A percentile compares a stretch with the other conserved stretches of the same genome.
Evolutionary conservation across 768 basidiomycete species (phyloP).

Genomic region (Lactarius deliciosus): DNA sequence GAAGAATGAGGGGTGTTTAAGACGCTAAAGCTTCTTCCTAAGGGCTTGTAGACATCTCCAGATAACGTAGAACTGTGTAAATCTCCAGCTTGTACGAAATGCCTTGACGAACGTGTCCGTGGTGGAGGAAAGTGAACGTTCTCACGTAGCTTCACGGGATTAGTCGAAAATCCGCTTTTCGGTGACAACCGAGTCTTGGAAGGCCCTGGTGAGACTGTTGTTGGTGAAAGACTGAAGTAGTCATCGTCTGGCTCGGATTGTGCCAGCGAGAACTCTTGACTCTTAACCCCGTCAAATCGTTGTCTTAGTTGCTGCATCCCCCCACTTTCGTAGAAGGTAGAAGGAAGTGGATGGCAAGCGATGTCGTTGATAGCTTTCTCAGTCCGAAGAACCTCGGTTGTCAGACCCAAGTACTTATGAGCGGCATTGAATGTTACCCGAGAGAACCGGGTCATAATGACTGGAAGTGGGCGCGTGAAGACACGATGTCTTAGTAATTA

Average conservation of each 20-base stretch:
- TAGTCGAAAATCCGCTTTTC: conserved; percentile 34
- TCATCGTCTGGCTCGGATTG: conserved; percentile 51
- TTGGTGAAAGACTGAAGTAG: conserved; percentile 47
- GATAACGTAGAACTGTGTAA: conserved; percentile 58
- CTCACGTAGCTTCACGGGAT: conserved; percentile 26
- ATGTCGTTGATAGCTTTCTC: conserved; percentile 98
- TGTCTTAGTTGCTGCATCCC: conserved; percentile 88
- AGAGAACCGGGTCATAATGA: conserved; percentile 93
- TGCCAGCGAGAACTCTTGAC: conserved; percentile 35
- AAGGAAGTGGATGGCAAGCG: conserved; percentile 91
- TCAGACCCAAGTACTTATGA: conserved; percentile 93
- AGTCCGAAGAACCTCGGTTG: conserved; percentile 91
- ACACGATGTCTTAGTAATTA: not conserved
- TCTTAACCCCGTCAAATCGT: conserved; percentile 67
- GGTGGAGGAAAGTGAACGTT: conserved; percentile 27
- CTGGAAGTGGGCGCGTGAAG: conserved; percentile 37
- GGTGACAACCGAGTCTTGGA: conserved; percentile 24
- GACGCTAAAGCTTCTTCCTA: conserved; percentile 26
- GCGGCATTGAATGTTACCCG: conserved; percentile 98
- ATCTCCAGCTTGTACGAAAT: conserved; percentile 75
- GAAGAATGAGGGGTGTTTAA: conserved; percentile 21
- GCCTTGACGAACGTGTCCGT: conserved; percentile 45
- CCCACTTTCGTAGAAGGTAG: conserved; percentile 88
- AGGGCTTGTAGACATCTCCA: conserved; percentile 43
- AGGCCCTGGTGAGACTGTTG: conserved; percentile 31